phyloP scores from a whole-genome alignment of 2,329 filamentous ascomycete species.

The Penicillium sp. region DNA sequence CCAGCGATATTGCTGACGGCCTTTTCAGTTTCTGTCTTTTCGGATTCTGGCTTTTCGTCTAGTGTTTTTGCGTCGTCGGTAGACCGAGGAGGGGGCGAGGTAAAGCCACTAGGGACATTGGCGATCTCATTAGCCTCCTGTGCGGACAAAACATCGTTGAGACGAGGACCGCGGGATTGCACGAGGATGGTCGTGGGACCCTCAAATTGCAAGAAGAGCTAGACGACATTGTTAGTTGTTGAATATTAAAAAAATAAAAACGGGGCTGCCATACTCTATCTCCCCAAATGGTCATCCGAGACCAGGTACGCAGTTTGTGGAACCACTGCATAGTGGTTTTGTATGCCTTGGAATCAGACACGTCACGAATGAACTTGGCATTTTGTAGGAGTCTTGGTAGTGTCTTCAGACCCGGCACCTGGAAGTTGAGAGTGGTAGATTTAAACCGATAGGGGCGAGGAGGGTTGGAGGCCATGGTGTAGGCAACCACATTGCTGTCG shows the following conservation, averaged over 20 bases:
- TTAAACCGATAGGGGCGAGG: constrained; percentile 87
- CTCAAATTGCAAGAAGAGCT: constrained; percentile 83
- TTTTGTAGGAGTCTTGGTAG: constrained; percentile 66
- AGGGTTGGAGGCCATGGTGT: constrained; percentile 70
- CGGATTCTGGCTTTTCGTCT: constrained; percentile 7
- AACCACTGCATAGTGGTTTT: constrained; percentile 64
- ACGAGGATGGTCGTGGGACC: constrained; percentile 84
- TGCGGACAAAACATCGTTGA: constrained; percentile 74
- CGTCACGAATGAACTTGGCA: constrained; percentile 68
- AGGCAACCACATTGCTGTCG: constrained; percentile 81
- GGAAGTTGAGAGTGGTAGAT: constrained; percentile 70
- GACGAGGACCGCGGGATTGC: constrained; percentile 77
- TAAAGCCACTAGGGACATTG: constrained; percentile 70
- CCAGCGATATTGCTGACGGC: constrained; percentile 27
- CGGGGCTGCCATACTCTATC: constrained; percentile 61
- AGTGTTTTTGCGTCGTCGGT: constrained; percentile 12
- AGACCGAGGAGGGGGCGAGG: constrained; percentile 57
- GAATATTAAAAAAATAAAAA: neutral
- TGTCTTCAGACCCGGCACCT: constrained; percentile 66
- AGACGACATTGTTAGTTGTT: constrained; percentile 5
- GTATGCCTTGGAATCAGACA: constrained; percentile 72
- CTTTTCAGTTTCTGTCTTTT: constrained; percentile 22
- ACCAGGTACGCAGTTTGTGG: constrained; percentile 71
- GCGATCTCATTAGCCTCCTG: constrained; percentile 89
- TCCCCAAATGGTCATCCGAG: constrained; percentile 84